Evolutionary conservation across 2,329 filamentous ascomycete species (phyloP), one percentile per base, ranked within the genome.

Genomic region (Trichoderma semiorbis): DNA sequence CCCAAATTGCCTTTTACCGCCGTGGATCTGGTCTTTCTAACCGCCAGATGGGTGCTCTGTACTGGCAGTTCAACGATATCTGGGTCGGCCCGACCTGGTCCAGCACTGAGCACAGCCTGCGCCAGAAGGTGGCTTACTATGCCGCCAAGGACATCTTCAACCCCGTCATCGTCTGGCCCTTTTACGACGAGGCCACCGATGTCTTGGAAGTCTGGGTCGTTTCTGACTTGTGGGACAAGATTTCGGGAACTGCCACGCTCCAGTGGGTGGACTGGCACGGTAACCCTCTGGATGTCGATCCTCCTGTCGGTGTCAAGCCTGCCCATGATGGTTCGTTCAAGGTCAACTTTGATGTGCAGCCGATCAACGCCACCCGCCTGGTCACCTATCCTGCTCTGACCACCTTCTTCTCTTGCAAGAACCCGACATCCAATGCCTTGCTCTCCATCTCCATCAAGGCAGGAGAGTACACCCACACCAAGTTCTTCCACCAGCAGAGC

Each of bases 31-130:
- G 88, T 0, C 77, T 85, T 74, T 85, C 84, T 0, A 85, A 91
- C 72, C 82, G 88, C 0, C 88, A 90, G 74, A 82, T 91, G 2
- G 89, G 89, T 0, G 85, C 83, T 18, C 76, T 91, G 6, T 91
- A 90, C 77, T 91, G 89, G 89, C 89, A 91, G 75, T 81, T 91
- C 1, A 88, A 91, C 75, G 89, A 91, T 75, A 86, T 89, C 72
- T 90, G 88, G 88, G 87, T 89, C 73, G 88, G 88, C 2, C 88
- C 89, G 0, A 89, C 87, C 0, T 91, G 89, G 89, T 87, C 88
- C 0, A 85, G 87, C 0, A 87, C 90, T 43, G 89, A 91, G 76
- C 89, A 90, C 73, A 85, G 87, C 64, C 88, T 88, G 0, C 81
- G 89, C 2, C 90, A 88, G 87, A 91, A 91, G 77, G 83, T 89